Conservation (phyloP, 2,329 filamentous ascomycete species). For the Botrytis byssoidea region DNA sequence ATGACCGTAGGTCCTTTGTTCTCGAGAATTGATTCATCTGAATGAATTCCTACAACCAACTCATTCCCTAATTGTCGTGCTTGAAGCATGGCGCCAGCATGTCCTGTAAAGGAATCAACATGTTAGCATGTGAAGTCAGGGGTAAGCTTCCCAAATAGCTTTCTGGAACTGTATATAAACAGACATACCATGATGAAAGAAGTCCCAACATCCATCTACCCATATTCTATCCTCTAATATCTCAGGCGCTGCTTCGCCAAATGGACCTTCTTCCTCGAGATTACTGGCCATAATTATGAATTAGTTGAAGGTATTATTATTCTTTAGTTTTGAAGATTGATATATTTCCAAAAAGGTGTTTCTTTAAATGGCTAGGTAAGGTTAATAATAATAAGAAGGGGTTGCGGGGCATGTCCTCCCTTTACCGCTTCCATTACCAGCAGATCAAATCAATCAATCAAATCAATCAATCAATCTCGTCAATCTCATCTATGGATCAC, state of each 20-base stretch:
- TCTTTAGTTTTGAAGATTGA: neutral
- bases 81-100: constrained; percentile 95
- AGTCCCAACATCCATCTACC: constrained; percentile 99
- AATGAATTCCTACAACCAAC: constrained; percentile 90
- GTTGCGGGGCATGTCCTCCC: constrained; percentile 2
- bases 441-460: neutral
- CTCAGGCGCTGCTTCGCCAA: constrained; percentile 36
- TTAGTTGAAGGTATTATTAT: neutral
- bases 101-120: constrained; percentile 54
- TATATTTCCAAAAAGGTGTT: neutral
- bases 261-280: constrained; percentile 30
- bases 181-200: constrained; percentile 84
- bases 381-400: neutral
- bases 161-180: neutral
- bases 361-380: too few species aligned
- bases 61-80: constrained; percentile 87
- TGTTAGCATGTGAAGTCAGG: constrained; percentile 12
- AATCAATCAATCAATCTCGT: neutral
- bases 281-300: constrained; percentile 22
- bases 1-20: constrained; percentile 99
- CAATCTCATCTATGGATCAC: neutral
- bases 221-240: constrained; percentile 72
- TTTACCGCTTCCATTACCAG: constrained; percentile 11
- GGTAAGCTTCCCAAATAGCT: neutral
- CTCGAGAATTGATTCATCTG: constrained; percentile 89